Percentiles rank a stretch among this genome's conserved stretches.
Conservation (phyloP, 1,139 yeast species). For the Lizanozyma gosingica region DNA sequence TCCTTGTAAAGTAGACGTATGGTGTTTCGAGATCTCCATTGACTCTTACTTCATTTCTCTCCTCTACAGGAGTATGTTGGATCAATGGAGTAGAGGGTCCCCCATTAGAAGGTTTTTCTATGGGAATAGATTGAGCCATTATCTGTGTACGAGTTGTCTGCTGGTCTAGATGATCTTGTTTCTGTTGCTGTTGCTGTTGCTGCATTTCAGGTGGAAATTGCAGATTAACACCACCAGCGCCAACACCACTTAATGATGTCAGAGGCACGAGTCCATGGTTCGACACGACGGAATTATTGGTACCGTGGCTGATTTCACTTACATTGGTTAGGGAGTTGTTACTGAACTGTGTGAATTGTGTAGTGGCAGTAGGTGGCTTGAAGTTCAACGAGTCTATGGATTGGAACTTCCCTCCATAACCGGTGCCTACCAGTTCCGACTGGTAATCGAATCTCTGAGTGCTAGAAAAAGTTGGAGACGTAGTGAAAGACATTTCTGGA, state of each 20-base stretch:
- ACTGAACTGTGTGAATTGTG: conserved; percentile 33
- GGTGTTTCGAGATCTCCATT: not conserved
- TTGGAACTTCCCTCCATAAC: conserved; percentile 13
- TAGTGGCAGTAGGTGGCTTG: conserved; percentile 26
- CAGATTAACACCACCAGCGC: conserved; percentile 11
- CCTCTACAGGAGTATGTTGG: conserved; percentile 11
- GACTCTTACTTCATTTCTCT: not conserved
- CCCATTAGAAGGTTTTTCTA: not conserved
- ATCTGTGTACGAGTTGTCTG: conserved; percentile 8
- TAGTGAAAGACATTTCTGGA: conserved; percentile 1
- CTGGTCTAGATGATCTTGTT: conserved; percentile 9
- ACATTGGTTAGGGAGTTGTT: conserved; percentile 35
- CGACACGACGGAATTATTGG: not conserved
- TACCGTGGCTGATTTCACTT: conserved; percentile 18
- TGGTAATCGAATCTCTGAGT: not conserved
- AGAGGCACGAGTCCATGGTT: not conserved
- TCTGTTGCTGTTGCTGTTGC: conserved; percentile 11
- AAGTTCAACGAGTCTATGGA: conserved; percentile 32
- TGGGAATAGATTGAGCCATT: not conserved
- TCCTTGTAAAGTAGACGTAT: conserved; percentile 74
- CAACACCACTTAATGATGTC: conserved; percentile 16
- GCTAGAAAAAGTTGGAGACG: conserved; percentile 20
- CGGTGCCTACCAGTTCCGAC: not conserved
- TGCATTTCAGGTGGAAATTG: conserved; percentile 7
- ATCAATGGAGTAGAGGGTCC: conserved; percentile 5